phyloP scores from a whole-genome alignment of 371 early-diverging fungal genomes.

The Fennellomyces sp. region DNA sequence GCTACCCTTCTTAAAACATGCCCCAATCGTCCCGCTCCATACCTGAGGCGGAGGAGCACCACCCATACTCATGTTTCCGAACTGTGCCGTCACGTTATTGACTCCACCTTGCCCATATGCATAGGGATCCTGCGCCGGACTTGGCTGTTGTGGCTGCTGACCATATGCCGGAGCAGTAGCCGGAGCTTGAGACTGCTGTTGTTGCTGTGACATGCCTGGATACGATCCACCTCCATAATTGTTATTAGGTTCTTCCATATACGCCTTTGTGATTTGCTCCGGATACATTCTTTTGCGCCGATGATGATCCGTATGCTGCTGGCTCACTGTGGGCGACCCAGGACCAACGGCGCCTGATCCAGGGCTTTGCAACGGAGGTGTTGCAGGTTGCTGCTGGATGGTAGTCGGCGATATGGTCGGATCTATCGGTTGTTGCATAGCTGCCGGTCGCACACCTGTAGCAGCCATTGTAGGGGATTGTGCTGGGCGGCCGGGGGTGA shows the following conservation, averaged over 20 bases:
- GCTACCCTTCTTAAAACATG: neutral
- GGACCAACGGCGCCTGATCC: neutral
- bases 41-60: neutral
- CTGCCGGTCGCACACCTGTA: constrained; percentile 11
- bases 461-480: constrained; percentile 9
- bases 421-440: constrained; percentile 13
- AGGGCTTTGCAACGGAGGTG: neutral
- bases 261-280: constrained; percentile 51
- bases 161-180: constrained; percentile 29
- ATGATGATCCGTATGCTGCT: constrained; percentile 32
- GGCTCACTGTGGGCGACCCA: constrained; percentile 6
- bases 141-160: constrained; percentile 30
- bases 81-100: constrained; percentile 42
- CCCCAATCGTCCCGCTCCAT: neutral
- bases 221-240: constrained; percentile 8
- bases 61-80: constrained; percentile 45
- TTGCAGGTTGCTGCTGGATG: neutral
- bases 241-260: constrained; percentile 33
- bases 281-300: constrained; percentile 66
- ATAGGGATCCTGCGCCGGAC: constrained; percentile 27
- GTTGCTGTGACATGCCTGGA: constrained; percentile 20
- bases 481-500: constrained; percentile 1
- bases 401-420: constrained; percentile 8
- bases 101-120: constrained; percentile 28
- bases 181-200: constrained; percentile 23